A percentile compares a stretch with the other conserved stretches of the same genome.
Conservation (phyloP, 2,329 filamentous ascomycete species). For the Diaporthe helianthi region DNA sequence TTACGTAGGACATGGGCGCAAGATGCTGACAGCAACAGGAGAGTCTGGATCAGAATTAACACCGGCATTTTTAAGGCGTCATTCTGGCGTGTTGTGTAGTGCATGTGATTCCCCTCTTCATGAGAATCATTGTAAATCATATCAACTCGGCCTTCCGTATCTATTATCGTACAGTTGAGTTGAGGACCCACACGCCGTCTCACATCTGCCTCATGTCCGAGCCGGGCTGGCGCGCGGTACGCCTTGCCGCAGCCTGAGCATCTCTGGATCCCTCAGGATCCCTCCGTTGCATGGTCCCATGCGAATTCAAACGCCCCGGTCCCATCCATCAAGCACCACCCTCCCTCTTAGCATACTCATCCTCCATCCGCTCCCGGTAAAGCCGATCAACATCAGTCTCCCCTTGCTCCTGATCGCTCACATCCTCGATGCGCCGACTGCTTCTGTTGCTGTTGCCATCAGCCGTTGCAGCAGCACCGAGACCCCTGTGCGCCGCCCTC, state of each 20-base stretch:
- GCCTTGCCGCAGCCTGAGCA: neutral
- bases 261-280: too few species aligned
- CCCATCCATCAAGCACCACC: constrained; percentile 50
- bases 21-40: too few species aligned
- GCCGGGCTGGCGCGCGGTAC: too few species aligned
- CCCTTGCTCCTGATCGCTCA: neutral
- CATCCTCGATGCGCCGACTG: constrained; percentile 27
- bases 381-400: constrained; percentile 1
- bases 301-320: accelerated
- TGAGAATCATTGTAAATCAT: neutral
- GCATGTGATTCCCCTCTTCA: too few species aligned
- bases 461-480: neutral
- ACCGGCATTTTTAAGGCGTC: too few species aligned
- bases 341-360: constrained; percentile 63
- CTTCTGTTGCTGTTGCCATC: neutral
- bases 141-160: neutral
- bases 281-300: accelerated
- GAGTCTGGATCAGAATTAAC: too few species aligned
- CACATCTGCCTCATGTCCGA: neutral
- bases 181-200: neutral
- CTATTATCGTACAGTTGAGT: neutral
- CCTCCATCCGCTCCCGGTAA: constrained; percentile 62
- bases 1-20: too few species aligned
- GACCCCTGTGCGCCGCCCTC: neutral
- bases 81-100: too few species aligned